Conservation (phyloP, 208 protist species). For the Endotrypanum monterogeii region DNA sequence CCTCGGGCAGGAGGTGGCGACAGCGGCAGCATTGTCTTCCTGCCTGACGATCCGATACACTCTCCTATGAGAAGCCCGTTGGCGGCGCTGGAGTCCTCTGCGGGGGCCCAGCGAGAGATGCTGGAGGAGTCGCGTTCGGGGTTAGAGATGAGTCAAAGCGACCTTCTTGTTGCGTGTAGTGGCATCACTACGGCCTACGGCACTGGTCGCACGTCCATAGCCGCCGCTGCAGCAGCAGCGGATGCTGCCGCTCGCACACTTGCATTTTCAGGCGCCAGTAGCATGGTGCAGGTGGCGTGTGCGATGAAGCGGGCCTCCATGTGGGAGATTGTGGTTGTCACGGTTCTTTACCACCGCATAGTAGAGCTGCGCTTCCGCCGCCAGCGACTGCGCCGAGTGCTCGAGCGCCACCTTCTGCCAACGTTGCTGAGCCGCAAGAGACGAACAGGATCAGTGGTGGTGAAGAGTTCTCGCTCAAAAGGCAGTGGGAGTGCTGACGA, state of each 20-base stretch:
- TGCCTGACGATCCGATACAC: slow-evolving; percentile 5
- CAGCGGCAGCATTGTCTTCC: neutral
- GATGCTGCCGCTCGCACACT: slow-evolving; percentile 16
- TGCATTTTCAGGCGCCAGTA: slow-evolving; percentile 18
- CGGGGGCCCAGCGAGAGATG: slow-evolving; percentile 28
- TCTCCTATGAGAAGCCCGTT: slow-evolving; percentile 15
- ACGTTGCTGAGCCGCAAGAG: slow-evolving; percentile 54
- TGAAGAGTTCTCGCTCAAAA: slow-evolving; percentile 13
- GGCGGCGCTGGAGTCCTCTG: slow-evolving; percentile 19
- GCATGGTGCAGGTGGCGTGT: slow-evolving; percentile 52
- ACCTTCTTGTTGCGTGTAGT: neutral
- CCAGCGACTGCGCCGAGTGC: slow-evolving; percentile 47
- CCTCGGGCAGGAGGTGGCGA: neutral
- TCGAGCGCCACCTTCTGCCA: slow-evolving; percentile 73
- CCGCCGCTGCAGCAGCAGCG: neutral
- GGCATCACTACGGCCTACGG: neutral
- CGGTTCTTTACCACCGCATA: slow-evolving; percentile 33
- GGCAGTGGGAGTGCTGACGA: neutral
- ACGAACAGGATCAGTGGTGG: slow-evolving; percentile 44
- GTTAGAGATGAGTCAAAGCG: slow-evolving; percentile 2
- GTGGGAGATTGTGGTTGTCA: slow-evolving; percentile 68
- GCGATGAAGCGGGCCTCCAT: slow-evolving; percentile 78
- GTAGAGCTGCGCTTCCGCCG: slow-evolving; percentile 56
- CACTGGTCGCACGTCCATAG: slow-evolving; percentile 3
- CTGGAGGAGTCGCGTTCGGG: slow-evolving; percentile 24